These are phyloP conservation scores for Bruguiera sexangula DNA, from an alignment of 345 rosid species.

Conservation along the genomic window DNA sequence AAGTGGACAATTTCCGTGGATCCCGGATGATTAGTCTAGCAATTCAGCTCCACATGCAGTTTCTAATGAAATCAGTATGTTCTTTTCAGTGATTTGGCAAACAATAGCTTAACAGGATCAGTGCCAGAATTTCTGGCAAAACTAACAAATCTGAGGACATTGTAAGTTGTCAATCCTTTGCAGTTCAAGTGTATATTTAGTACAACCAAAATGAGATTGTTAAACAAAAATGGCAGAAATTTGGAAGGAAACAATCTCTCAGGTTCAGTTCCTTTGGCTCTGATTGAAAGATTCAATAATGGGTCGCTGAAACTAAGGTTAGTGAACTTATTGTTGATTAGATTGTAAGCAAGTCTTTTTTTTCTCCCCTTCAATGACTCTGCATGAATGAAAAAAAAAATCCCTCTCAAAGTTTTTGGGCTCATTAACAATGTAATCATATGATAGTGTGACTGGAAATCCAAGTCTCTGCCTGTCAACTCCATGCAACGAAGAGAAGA, in stretches of 20 bases:
- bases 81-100: slow-evolving; percentile 29
- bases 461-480: slow-evolving; percentile 32
- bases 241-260: slow-evolving; percentile 33
- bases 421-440: not conserved
- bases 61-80: not conserved
- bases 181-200: not conserved
- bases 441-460: slow-evolving; percentile 42
- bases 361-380: not conserved
- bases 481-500: slow-evolving; percentile 39
- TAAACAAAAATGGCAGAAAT: slow-evolving; percentile 20
- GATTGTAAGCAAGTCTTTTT: too few relatives aligned
- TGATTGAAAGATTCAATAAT: slow-evolving; percentile 11
- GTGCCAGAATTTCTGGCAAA: slow-evolving; percentile 32
- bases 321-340: not conserved
- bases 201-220: not conserved
- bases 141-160: slow-evolving; percentile 31
- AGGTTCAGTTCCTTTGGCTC: slow-evolving; percentile 29
- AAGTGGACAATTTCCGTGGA: slow-evolving; percentile 3
- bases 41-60: too few relatives aligned
- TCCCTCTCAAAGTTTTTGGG: not conserved
- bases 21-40: too few relatives aligned
- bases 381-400: not conserved
- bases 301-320: slow-evolving; percentile 25
- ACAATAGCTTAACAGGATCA: slow-evolving; percentile 22
- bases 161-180: slow-evolving; percentile 30